A percentile compares a stretch with the other conserved stretches of the same genome.
phyloP scores from a whole-genome alignment of 805 yeast species.

The Wickerhamiella sorbophila region DNA sequence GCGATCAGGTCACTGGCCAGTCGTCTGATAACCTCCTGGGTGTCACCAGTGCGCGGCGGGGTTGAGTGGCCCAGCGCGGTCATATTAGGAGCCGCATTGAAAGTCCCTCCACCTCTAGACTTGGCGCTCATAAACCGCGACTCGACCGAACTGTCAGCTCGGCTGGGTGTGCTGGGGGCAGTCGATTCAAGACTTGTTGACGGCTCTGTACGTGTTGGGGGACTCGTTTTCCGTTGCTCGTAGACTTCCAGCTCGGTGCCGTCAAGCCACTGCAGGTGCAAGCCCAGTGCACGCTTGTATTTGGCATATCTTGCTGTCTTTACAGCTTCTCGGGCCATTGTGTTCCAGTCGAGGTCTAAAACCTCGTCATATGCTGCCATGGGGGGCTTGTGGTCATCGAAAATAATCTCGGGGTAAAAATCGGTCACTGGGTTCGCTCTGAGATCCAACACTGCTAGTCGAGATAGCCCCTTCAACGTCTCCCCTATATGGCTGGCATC shows the following conservation, averaged over 20 bases:
- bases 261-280: slow-evolving; percentile 12
- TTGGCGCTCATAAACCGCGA: not conserved
- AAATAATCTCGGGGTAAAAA: slow-evolving; percentile 4
- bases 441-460: slow-evolving; percentile 14
- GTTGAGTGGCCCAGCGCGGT: not conserved
- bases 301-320: slow-evolving; percentile 2
- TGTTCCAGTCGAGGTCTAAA: slow-evolving; percentile 5
- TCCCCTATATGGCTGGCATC: slow-evolving; percentile 2
- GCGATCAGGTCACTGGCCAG: not conserved
- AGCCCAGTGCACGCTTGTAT: not conserved
- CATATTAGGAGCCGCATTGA: not conserved
- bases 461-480: slow-evolving; percentile 4
- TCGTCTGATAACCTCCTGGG: not conserved
- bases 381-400: slow-evolving; percentile 3
- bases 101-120: no score
- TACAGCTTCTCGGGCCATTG: no score
- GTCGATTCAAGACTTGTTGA: not conserved
- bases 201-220: not conserved
- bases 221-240: not conserved
- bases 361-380: slow-evolving; percentile 4
- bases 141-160: not conserved
- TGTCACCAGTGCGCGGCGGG: not conserved
- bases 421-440: slow-evolving; percentile 8
- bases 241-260: not conserved
- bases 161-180: not conserved